phyloP scores from a whole-genome alignment of 169 alveolate species.

The Plasmodium berghei region DNA sequence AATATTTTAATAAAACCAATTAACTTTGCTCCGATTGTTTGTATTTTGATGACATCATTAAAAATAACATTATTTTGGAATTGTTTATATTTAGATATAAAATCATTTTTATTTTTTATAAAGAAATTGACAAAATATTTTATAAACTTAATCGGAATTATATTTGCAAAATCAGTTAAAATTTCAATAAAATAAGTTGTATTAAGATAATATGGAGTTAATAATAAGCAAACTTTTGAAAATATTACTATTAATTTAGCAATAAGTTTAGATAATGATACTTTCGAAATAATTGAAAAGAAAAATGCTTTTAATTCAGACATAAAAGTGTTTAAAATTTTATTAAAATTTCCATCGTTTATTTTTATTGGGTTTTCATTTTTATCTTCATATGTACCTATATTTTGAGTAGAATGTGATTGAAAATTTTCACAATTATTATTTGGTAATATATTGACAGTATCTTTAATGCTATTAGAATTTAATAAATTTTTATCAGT shows the following conservation, averaged over 20 bases:
- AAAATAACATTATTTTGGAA: slow-evolving; percentile 51
- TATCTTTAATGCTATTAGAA: background rate
- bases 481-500: background rate
- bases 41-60: slow-evolving; percentile 49
- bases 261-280: slow-evolving; percentile 7
- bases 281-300: slow-evolving; percentile 23
- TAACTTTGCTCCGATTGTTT: slow-evolving; percentile 60
- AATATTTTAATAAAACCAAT: slow-evolving; percentile 57
- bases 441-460: background rate
- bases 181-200: slow-evolving; percentile 34
- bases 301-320: slow-evolving; percentile 39
- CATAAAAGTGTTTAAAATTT: slow-evolving; percentile 32
- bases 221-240: slow-evolving; percentile 25
- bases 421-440: background rate
- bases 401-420: background rate
- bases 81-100: slow-evolving; percentile 48
- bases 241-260: slow-evolving; percentile 1
- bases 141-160: slow-evolving; percentile 13
- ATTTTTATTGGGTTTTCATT: background rate
- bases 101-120: slow-evolving; percentile 24
- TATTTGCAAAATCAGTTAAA: slow-evolving; percentile 27
- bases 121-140: slow-evolving; percentile 10
- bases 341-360: slow-evolving; percentile 21
- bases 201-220: slow-evolving; percentile 47
- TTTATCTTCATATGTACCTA: background rate